Evolutionary conservation across 805 yeast genomes (phyloP).

Genomic region (Candida quercuum): DNA sequence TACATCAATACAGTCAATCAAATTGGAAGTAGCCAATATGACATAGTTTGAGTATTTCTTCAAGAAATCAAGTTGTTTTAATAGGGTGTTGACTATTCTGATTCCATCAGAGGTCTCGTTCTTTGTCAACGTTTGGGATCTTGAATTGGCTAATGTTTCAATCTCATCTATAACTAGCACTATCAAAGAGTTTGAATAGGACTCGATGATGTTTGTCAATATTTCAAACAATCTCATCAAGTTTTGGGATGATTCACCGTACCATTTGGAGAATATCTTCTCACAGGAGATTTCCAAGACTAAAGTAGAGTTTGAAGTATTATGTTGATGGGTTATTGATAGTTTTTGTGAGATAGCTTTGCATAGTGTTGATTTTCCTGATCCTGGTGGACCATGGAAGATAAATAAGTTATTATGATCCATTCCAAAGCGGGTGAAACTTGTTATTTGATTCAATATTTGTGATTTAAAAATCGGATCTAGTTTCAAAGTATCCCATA

Average conservation of each 20-base stretch:
- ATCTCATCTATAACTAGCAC: slow-evolving; percentile 41
- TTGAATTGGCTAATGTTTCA: slow-evolving; percentile 38
- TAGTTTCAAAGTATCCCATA: slow-evolving; percentile 32
- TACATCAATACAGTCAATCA: slow-evolving; percentile 32
- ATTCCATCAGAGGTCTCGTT: slow-evolving; percentile 39
- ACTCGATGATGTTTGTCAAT: slow-evolving; percentile 22
- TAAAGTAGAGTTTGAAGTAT: slow-evolving; percentile 19
- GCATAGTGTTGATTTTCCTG: slow-evolving; percentile 40
- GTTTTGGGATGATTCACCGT: slow-evolving; percentile 41
- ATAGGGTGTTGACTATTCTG: slow-evolving; percentile 38
- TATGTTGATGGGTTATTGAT: slow-evolving; percentile 23
- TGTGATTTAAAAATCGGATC: slow-evolving; percentile 26
- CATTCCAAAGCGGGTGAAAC: slow-evolving; percentile 10
- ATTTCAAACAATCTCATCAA: slow-evolving; percentile 31
- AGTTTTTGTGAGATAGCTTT: slow-evolving; percentile 36
- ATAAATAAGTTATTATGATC: slow-evolving; percentile 17
- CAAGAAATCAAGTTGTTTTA: slow-evolving; percentile 37
- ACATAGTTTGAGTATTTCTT: slow-evolving; percentile 29
- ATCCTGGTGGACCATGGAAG: slow-evolving; percentile 42
- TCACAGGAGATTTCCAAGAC: slow-evolving; percentile 39
- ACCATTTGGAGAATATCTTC: slow-evolving; percentile 39
- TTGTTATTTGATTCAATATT: slow-evolving; percentile 21
- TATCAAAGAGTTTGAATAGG: slow-evolving; percentile 19
- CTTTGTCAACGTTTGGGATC: slow-evolving; percentile 28
- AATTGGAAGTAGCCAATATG: slow-evolving; percentile 37